Evolutionary conservation across 2,329 filamentous ascomycete genomes (phyloP), one percentile per base, ranked within the genome.

Genomic region (Curvularia spicifera): DNA sequence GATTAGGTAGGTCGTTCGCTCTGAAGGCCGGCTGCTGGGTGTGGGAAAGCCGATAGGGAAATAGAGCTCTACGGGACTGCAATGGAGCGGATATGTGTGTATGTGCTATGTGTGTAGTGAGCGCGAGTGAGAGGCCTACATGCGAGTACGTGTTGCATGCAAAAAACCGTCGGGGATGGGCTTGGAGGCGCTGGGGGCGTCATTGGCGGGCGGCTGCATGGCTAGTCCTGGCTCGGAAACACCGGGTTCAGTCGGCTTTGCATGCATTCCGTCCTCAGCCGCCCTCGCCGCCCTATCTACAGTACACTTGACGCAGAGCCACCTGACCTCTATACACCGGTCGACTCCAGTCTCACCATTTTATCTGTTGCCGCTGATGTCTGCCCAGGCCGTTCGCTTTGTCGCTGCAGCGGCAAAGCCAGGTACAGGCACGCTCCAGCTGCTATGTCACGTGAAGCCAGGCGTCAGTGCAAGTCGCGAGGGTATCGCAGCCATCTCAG

Each of bases 381-480:
- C 45, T n/a, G 51, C 28, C 46, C 64, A 63, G n/a, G 68, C 70
- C 8, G 67, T 77, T 49, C 72, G 72, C 20, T 70, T 68, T 56
- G 60, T 73, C 28, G 65, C 67, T 35, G 73, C 70, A 54, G 63
- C 63, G 26, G 51, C 58, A 3, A 71, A 51, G 47, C 40, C 59
- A 48, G 5, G 39, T 13, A 18, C 53, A 31, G 54, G 51, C 1
- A 50, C 52, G 1, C 73, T 91, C 18, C 84, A 87, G 53, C 77
- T 91, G 31, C 81, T 84, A 26, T 90, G 89, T 71, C 86, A 84
- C 64, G 84, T 91, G 56, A 90, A 89, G 60, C 87, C 89, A 0
- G 87, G 88, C 3, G 84, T 85, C 12, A 86, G 81, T 71, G 85
- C 84, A 28, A 80, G 80, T 24, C 83, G 87, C 33, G 84, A 90